A percentile compares a stretch with the other conserved stretches of the same genome.
These are phyloP conservation scores for Rosa hybrid DNA, from an alignment of 331 rosid genomes.

Conservation along the genomic window DNA sequence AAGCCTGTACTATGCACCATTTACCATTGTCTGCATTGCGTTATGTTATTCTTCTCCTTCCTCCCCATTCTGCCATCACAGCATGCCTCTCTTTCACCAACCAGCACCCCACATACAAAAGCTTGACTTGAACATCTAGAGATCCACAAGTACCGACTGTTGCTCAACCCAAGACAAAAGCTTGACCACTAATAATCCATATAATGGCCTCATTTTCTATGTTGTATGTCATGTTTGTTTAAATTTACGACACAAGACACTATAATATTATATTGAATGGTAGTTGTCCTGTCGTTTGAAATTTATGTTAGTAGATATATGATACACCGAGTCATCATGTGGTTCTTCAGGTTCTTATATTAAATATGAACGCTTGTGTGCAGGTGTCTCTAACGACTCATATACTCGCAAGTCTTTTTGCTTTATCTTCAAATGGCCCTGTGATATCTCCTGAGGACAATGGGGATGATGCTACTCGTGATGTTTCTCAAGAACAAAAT, in stretches of 20 bases:
- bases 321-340: not conserved
- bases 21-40: not conserved
- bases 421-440: conserved; percentile 70
- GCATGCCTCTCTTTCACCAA: not conserved
- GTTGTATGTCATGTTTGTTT: not conserved
- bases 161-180: not conserved
- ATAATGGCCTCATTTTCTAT: not conserved
- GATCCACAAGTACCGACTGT: not conserved
- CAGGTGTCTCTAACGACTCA: conserved; percentile 72
- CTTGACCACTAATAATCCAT: not conserved
- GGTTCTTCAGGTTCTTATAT: conserved; percentile 16
- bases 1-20: not conserved
- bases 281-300: not conserved
- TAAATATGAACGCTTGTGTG: conserved; percentile 24
- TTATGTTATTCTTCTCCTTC: not conserved
- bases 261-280: not conserved
- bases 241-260: not conserved
- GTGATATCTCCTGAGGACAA: conserved; percentile 57
- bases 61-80: not conserved
- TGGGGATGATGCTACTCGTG: conserved; percentile 44
- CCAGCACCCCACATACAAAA: not conserved
- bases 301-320: not conserved
- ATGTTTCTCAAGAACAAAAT: conserved; percentile 52
- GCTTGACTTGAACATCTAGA: not conserved
- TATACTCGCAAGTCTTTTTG: conserved; percentile 63